These are phyloP conservation scores for Crucihimalaya himalaica DNA, from an alignment of 345 rosid species.

Conservation along the genomic window DNA sequence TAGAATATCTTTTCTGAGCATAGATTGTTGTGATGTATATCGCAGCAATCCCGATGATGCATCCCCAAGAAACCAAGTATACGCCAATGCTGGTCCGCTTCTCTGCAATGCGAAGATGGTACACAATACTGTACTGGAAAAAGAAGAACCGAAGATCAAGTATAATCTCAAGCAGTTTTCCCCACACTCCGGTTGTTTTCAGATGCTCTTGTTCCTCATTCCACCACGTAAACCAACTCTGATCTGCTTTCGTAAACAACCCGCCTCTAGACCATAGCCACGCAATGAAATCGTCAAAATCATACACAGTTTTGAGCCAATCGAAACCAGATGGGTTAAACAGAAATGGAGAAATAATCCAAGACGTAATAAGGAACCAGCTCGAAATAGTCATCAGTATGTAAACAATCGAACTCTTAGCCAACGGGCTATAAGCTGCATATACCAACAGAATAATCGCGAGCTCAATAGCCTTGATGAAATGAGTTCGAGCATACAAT, in stretches of 20 bases:
- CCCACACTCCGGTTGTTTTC: slow-evolving; percentile 79
- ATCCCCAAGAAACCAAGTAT: slow-evolving; percentile 82
- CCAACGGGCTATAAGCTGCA: slow-evolving; percentile 75
- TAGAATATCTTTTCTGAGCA: slow-evolving; percentile 70
- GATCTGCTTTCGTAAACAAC: slow-evolving; percentile 83
- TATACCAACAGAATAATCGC: slow-evolving; percentile 77
- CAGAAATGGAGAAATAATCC: slow-evolving; percentile 83
- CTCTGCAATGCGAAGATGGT: slow-evolving; percentile 69
- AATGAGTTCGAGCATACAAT: slow-evolving; percentile 86
- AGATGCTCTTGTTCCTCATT: slow-evolving; percentile 90
- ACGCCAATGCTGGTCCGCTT: slow-evolving; percentile 62
- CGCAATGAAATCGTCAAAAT: slow-evolving; percentile 86
- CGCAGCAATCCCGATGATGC: slow-evolving; percentile 55
- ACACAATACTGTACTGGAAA: slow-evolving; percentile 86
- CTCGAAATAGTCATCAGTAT: slow-evolving; percentile 83
- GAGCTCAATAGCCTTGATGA: slow-evolving; percentile 84
- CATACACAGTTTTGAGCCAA: slow-evolving; percentile 90
- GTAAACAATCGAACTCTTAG: slow-evolving; percentile 75
- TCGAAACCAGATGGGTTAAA: slow-evolving; percentile 97
- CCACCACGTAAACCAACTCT: slow-evolving; percentile 98
- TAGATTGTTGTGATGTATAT: slow-evolving; percentile 60
- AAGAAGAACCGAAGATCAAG: slow-evolving; percentile 93
- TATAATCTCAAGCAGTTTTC: slow-evolving; percentile 69
- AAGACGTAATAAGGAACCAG: slow-evolving; percentile 83
- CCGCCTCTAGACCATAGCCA: slow-evolving; percentile 91